Base-by-base conservation (phyloP, 148 eudicot species). In the Chenopodium berlandieri region DNA sequence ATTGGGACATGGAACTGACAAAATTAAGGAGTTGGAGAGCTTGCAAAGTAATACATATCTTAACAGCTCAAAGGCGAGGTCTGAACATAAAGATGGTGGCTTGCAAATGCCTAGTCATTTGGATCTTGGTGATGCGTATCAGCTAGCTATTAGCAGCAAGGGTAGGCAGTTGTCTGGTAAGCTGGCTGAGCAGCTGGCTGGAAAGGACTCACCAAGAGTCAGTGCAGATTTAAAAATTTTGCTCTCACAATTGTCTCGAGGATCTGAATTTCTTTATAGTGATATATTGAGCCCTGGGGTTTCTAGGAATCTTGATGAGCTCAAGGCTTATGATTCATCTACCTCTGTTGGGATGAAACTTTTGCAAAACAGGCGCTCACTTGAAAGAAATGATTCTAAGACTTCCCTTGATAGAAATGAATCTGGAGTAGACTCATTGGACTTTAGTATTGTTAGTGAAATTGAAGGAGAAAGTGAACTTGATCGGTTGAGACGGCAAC, bases 41-140 rank as follows among this genome's bases (percentile, higher is more conserved):
- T 84, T 78, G 54, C 83, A 84, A 30, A 67, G 69, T 75, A 13
- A 83, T 32, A 37, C 79, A 20, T 86, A 80, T 76, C 79, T 78
- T 37, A 70, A 77, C 60, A 80, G 52, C 78, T 73, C 82, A 19
- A 91, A 89, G 52, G 83, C 40, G 31, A 86, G 50, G 71, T 71
- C 87, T 71, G 83, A 79, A 78, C 56, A 68, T n/a, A 84, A 72
- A 75, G 88, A 88, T 50, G 58, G 82, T 82, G 84, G 83, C 80
- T 54, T 84, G 69, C 88, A 77, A 75, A 82, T 32, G 62, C 72
- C 89, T 25, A 86, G 83, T 79, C 34, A 77, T 66, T 84, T 96
- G 85, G 95, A 97, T 71, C 97, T 97, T 47, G 89, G 90, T 32
- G 98, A 92, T 86, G 98, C 99, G 63, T 97, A 94, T 89, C 94